phyloP scores from a whole-genome alignment of 164 flowering plant genomes.

The Magnolia changhungtana region DNA sequence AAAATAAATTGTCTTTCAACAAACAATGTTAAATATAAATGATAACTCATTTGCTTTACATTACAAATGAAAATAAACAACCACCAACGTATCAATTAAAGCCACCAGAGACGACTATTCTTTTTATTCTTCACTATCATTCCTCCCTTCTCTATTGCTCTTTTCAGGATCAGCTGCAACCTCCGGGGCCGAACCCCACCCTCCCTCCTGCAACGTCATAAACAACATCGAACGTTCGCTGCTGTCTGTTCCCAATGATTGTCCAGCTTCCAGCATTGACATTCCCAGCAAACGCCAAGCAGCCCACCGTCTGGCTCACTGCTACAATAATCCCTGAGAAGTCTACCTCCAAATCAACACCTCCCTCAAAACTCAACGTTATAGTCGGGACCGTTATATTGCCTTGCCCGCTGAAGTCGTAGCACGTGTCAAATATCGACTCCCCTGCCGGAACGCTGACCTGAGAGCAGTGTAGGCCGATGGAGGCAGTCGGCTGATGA shows the following conservation, averaged over 20 bases:
- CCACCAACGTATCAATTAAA: too few species aligned
- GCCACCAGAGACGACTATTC: too few species aligned
- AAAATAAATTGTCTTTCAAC: too few species aligned
- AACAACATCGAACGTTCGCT: slow-evolving; percentile 8
- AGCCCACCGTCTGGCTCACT: slow-evolving; percentile 14
- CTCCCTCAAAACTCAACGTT: slow-evolving; percentile 1
- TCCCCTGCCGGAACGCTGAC: slow-evolving; percentile 18
- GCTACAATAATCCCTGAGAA: slow-evolving; percentile 23
- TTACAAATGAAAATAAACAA: too few species aligned
- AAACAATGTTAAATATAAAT: too few species aligned
- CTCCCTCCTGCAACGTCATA: slow-evolving; percentile 4
- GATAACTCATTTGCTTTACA: too few species aligned
- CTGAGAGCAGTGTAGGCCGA: slow-evolving; percentile 33
- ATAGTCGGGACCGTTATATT: slow-evolving; percentile 5
- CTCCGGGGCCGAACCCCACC: slow-evolving; percentile 12
- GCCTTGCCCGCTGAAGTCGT: not conserved
- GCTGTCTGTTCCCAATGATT: slow-evolving; percentile 16
- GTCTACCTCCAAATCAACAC: slow-evolving; percentile 20
- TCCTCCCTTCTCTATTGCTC: too few species aligned
- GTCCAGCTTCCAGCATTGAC: not conserved
- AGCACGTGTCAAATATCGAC: slow-evolving; percentile 29
- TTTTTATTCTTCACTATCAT: too few species aligned
- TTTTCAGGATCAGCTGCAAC: not conserved
- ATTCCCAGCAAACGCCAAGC: slow-evolving; percentile 34
- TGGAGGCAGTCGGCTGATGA: slow-evolving; percentile 34